Evolutionary conservation across 805 yeast species (phyloP), one percentile per base, ranked within the genome.

Genomic region (Zygosaccharomyces gambellarensis): DNA sequence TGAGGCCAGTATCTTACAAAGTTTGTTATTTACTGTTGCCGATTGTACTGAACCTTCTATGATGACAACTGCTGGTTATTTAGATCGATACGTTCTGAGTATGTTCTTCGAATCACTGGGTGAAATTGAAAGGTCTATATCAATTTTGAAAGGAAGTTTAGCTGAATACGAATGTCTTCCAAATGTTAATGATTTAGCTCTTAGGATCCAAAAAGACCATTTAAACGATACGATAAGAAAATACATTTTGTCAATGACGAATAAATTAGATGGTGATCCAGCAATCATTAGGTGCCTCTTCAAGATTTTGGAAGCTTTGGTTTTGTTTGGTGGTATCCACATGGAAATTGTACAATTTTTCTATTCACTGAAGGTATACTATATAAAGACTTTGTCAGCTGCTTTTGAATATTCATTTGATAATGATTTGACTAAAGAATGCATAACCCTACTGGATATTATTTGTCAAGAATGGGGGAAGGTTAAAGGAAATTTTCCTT

Each of bases 321-420:
- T 75, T 6, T 53, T 77, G 39, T 69, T 67, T 49, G 82, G 82
- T 12, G 77, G 75, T 0, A 58, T 71, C 25, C 76, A 74, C 49
- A 23, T 76, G 8, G 71, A 67, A 39, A 59, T 71, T 2, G 53
- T 78, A 17, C 71, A 75, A 73, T 70, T 76, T 39, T 76, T 78
- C 54, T 65, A 65, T 46, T 60, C 64, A 14, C 53, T 76, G 36
- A 64, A 65, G 34, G 61, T 67, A 45, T 69, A 64, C 44, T 70
- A 52, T 25, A 21, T 38, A 21, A 14, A 53, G 14, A n/a, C 32
- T 17, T 21, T 41, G 7, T 14, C 22, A 11, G 43, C 41, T 30
- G 19, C 23, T 25, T 23, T 11, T 11, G 42, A 31, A 43, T 36
- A 19, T 5, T 21, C 36, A n/a, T 10, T 9, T n/a, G 47, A 48